A percentile compares a stretch with the other conserved stretches of the same genome.
phyloP scores from a whole-genome alignment of 2,329 filamentous ascomycete genomes.

The Falciphora oryzae region DNA sequence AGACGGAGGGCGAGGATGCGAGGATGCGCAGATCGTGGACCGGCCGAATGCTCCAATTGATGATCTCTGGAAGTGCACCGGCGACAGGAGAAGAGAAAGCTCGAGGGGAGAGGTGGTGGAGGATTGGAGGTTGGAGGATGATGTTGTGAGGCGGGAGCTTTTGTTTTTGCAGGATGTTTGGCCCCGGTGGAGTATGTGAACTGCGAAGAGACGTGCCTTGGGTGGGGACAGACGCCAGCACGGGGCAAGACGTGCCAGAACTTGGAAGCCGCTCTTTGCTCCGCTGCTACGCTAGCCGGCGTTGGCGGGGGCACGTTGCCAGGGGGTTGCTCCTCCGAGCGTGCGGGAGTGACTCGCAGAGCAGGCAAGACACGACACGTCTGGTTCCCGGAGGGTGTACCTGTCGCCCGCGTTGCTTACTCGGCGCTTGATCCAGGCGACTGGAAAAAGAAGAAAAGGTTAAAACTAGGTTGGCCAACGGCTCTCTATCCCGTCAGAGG shows the following conservation, averaged over 20 bases:
- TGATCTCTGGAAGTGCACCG: background rate
- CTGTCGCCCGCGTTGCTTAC: background rate
- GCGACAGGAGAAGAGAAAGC: background rate
- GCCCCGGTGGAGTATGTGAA: background rate
- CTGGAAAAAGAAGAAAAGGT: background rate
- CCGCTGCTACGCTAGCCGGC: conserved; percentile 6
- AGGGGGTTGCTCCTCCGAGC: background rate
- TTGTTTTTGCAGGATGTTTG: conserved; percentile 11
- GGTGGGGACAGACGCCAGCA: conserved; percentile 8
- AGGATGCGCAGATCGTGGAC: background rate
- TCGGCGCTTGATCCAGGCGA: background rate
- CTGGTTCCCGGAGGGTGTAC: background rate
- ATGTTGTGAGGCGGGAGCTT: conserved; percentile 9
- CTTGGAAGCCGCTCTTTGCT: conserved; percentile 4
- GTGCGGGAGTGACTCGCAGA: conserved; percentile 1
- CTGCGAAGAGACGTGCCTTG: conserved; percentile 5
- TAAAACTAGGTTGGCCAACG: background rate
- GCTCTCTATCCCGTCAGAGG: background rate
- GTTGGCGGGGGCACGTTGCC: conserved; percentile 9
- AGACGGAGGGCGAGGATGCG: background rate
- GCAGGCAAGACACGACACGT: background rate
- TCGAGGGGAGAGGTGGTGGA: background rate
- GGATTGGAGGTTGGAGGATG: background rate
- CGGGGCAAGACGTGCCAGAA: conserved; percentile 9
- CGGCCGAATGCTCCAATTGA: background rate